Conservation (phyloP, 176 grass and related monocot genomes). For the Tillandsia leiboldiana region DNA sequence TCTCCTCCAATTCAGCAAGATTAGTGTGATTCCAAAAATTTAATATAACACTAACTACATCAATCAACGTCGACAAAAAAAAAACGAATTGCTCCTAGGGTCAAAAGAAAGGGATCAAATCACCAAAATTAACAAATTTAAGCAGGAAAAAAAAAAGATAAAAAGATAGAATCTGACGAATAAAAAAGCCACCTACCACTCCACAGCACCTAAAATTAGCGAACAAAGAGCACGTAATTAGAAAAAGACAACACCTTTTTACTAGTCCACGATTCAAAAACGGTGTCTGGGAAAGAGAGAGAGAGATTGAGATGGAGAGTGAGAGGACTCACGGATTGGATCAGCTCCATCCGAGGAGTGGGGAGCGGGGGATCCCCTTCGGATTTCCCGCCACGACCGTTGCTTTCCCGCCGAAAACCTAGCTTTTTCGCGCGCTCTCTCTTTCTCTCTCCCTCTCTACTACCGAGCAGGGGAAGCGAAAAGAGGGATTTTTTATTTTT, state of each 20-base stretch:
- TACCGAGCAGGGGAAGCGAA: constrained; percentile 2
- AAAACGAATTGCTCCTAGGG: background rate
- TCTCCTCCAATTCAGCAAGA: background rate
- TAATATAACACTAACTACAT: background rate
- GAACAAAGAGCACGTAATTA: no score
- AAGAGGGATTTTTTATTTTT: constrained; percentile 6
- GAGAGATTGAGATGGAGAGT: background rate
- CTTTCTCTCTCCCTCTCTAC: background rate
- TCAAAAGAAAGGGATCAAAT: background rate
- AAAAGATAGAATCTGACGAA: constrained; percentile 4
- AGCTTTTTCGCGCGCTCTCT: background rate
- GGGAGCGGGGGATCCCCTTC: background rate
- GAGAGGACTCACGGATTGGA: constrained; percentile 18
- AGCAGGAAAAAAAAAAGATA: background rate
- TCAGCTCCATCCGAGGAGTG: constrained; percentile 13
- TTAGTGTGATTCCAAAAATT: background rate
- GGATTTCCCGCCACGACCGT: constrained; percentile 2
- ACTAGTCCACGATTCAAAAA: no score
- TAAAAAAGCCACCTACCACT: background rate
- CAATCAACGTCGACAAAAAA: constrained; percentile 8
- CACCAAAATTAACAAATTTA: background rate
- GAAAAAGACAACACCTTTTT: no score
- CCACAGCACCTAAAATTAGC: no score
- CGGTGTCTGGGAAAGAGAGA: no score
- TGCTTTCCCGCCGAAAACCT: background rate